phyloP scores from a whole-genome alignment of 1,284 basidiomycete genomes.

The Rhodotorula sp. region DNA sequence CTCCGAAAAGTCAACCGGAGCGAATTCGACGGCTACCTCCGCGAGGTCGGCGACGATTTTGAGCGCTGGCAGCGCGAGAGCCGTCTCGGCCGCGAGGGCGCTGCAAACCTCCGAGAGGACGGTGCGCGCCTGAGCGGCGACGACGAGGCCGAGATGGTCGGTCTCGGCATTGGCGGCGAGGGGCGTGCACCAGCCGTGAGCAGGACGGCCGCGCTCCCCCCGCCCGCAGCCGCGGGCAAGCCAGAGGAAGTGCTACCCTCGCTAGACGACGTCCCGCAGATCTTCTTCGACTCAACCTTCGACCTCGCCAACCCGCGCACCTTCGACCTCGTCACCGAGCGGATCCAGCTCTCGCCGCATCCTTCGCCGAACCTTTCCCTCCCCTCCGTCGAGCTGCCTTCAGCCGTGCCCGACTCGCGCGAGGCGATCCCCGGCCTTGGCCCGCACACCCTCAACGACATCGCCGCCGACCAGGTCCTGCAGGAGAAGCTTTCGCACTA shows the following conservation, averaged over 20 bases:
- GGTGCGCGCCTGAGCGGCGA: background rate
- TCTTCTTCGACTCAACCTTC: constrained; percentile 79
- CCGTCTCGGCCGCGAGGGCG: constrained; percentile 41
- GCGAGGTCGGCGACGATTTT: constrained; percentile 45
- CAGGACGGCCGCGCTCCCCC: constrained; percentile 28
- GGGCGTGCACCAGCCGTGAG: background rate
- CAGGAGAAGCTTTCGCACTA: constrained; percentile 92
- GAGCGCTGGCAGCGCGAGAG: constrained; percentile 50
- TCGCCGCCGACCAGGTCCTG: constrained; percentile 61
- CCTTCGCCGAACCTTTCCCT: constrained; percentile 3
- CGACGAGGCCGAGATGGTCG: background rate
- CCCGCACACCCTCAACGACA: constrained; percentile 51
- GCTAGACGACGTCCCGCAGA: constrained; percentile 72
- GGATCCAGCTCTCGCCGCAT: constrained; percentile 43
- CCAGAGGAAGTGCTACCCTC: constrained; percentile 59
- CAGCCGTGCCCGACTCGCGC: constrained; percentile 28
- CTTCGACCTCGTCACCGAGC: constrained; percentile 78
- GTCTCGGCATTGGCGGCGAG: background rate
- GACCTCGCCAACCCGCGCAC: constrained; percentile 81
- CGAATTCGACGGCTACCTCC: constrained; percentile 47
- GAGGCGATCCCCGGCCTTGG: constrained; percentile 42
- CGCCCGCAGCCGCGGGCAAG: constrained; percentile 22
- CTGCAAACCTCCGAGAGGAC: constrained; percentile 14
- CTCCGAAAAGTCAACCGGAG: constrained; percentile 20
- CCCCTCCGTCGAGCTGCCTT: background rate